Evolutionary conservation across 129 eudicot genomes (phyloP), one percentile per base, ranked within the genome.

Genomic region (Arctium lappa): DNA sequence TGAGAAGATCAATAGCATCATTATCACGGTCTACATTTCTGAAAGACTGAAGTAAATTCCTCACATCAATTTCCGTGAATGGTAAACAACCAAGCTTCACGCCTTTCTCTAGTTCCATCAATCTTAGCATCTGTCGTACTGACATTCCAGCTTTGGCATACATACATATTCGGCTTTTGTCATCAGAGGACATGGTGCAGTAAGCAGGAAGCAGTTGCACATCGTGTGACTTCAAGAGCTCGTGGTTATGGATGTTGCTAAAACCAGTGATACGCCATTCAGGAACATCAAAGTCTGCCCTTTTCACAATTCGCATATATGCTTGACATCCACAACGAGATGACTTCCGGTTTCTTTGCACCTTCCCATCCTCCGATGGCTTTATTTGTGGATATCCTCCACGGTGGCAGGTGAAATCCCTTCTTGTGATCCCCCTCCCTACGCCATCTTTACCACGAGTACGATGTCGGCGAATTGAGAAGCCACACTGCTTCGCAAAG

Each of bases 61-160:
- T 90, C 70, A 94, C 89, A 79, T 94, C 98, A 71, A 94, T 88
- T 85, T 94, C 98, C 34, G 94, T 90, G 76, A 94, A 94, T 2
- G 92, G 98, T 82, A 94, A 89, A 84, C 97, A 94, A 66, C 98
- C 98, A 44, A 90, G 75, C 79, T 94, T 92, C 82, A 94, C 91
- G 44, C 97, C 94, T 81, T 92, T 94, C 88, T 94, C 98, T 32
- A 94, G 76, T 84, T 94, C 98, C 93, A 92, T 86, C 74, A 94
- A 81, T 88, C 98, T 90, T 37, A 94, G 73, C 97, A 94, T 94
- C 62, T 94, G 98, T 33, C 97, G 75, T 40, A 91, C 97, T 7
- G 98, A 94, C 94, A 94, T 94, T 81, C 98, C 98, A 36, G 97
- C 94, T 86, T 92, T 92, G 39, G 97, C 93, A 86, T 86, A 94